Conservation (phyloP, 2,329 filamentous ascomycete species). For the Scopulariopsis brevicaulis region DNA sequence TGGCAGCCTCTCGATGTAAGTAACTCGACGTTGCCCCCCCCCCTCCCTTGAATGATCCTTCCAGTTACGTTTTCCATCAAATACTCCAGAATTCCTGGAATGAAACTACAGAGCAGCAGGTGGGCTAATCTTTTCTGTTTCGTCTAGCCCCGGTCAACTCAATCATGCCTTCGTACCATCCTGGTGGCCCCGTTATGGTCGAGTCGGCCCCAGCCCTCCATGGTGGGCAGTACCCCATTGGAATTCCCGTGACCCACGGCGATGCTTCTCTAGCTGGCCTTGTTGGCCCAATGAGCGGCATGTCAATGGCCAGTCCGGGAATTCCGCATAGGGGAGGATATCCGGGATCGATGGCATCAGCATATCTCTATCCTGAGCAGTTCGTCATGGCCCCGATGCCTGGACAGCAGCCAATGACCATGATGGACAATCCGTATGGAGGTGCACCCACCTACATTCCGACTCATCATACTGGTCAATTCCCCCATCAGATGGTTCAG, state of each 20-base stretch:
- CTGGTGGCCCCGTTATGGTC: not conserved
- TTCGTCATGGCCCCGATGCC: constrained; percentile 24
- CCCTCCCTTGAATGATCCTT: not conserved
- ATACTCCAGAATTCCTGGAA: not conserved
- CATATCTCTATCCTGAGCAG: constrained; percentile 20
- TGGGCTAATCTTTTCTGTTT: not conserved
- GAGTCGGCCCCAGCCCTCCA: not conserved
- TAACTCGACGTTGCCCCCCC: not conserved
- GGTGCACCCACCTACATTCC: constrained; percentile 20
- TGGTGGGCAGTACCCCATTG: constrained; percentile 1
- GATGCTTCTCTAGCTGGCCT: constrained; percentile 3
- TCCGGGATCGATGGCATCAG: constrained; percentile 4
- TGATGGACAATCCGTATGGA: constrained; percentile 11
- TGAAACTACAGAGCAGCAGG: not conserved
- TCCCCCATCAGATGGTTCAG: constrained; percentile 17
- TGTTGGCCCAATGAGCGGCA: constrained; percentile 10
- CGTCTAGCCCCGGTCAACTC: constrained; percentile 1
- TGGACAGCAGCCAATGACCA: constrained; percentile 19
- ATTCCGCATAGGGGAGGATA: constrained; percentile 4
- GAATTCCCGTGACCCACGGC: not conserved
- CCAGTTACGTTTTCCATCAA: not conserved
- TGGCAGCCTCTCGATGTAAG: constrained; percentile 4
- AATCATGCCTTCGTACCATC: constrained; percentile 1
- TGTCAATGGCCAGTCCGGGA: constrained; percentile 19
- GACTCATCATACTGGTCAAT: constrained; percentile 21